Base-by-base conservation (phyloP, 768 basidiomycete genomes). In the Podaxis sp. region DNA sequence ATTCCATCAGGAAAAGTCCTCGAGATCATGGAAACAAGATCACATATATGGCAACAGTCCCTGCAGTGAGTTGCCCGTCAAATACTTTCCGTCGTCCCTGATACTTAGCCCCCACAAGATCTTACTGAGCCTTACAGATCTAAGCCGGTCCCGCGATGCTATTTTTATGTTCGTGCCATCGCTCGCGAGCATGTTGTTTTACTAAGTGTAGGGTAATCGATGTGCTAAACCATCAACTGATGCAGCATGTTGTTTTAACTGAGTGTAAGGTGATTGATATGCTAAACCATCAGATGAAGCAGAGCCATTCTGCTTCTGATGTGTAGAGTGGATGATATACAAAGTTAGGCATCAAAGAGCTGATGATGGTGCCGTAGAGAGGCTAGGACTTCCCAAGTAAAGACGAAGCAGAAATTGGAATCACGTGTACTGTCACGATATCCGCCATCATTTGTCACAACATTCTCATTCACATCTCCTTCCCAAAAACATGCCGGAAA, bases 401-500 rank as follows among this genome's bases (percentile, higher is more conserved):
- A 9, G 32, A 32, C 7, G 28, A 32, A 32, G 6, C 32, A 32
- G 7, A 5, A 32, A 32, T 32, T 7, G 7, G 32, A 32, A 32
- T 32, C 32, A 32, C 32, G 32, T 32, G 32, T 1, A 9, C 1
- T n/a, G 21, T 52, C 28, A 38, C 36, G 4, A 16, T 32, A 32
- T 21, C 23, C 21, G 1, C 47, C 11, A 55, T 16, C 5, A 50
- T 4, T 36, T 23, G 36, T 57, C 46, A 38, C 46, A 21, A 47
- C 35, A 55, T 21, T 2, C 23, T 18, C 35, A 16, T 38, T 38
- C 16, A 50, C 59, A 57, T 9, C 50, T 55, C 40, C 18, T 32
- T 44, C 25, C 50, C 35, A 16, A 21, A 27, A 23, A 61, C 52
- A 82, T 81, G 81, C 78, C 80, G 59, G 79, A 91, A 75, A 87